Percentiles rank a stretch among this genome's conserved stretches.
phyloP scores from a whole-genome alignment of 176 grass and related monocot genomes.

The Raddia guianensis region DNA sequence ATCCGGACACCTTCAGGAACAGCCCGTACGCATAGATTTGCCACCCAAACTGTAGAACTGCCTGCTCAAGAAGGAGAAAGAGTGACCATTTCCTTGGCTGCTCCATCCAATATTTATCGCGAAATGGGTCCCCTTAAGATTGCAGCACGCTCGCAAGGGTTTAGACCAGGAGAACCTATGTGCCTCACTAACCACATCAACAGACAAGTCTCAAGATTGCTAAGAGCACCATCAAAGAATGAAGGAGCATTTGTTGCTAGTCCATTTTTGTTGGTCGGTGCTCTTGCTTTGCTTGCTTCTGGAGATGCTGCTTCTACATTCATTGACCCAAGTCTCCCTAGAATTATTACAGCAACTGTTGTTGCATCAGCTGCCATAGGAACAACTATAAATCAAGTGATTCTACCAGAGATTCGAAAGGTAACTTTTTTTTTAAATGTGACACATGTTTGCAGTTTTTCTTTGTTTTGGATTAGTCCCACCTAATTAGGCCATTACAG shows the following conservation, averaged over 20 bases:
- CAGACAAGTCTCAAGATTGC: conserved; percentile 69
- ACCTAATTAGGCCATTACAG: neutral
- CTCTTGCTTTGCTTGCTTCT: conserved; percentile 76
- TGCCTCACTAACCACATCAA: conserved; percentile 83
- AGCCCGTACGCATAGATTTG: conserved; percentile 85
- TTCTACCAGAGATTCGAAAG: conserved; percentile 76
- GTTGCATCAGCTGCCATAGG: conserved; percentile 66
- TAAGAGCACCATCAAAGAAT: conserved; percentile 75
- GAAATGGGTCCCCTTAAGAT: conserved; percentile 77
- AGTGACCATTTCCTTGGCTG: conserved; percentile 85
- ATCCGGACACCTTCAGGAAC: conserved; percentile 71
- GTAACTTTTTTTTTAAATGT: conserved; percentile 40
- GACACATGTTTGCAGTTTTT: neutral
- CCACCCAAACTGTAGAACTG: conserved; percentile 68
- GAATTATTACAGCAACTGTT: conserved; percentile 72
- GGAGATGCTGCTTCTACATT: conserved; percentile 75
- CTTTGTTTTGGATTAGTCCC: conserved; percentile 1
- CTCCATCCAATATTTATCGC: conserved; percentile 66
- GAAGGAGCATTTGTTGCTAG: conserved; percentile 49
- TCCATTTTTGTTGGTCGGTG: conserved; percentile 67
- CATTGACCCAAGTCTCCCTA: conserved; percentile 78
- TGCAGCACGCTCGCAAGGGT: conserved; percentile 54
- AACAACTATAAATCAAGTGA: conserved; percentile 66
- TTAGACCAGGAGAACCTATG: conserved; percentile 81
- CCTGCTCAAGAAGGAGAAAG: conserved; percentile 96